Conservation (phyloP, 148 eudicot genomes). For the Rhododendron mucronatum region DNA sequence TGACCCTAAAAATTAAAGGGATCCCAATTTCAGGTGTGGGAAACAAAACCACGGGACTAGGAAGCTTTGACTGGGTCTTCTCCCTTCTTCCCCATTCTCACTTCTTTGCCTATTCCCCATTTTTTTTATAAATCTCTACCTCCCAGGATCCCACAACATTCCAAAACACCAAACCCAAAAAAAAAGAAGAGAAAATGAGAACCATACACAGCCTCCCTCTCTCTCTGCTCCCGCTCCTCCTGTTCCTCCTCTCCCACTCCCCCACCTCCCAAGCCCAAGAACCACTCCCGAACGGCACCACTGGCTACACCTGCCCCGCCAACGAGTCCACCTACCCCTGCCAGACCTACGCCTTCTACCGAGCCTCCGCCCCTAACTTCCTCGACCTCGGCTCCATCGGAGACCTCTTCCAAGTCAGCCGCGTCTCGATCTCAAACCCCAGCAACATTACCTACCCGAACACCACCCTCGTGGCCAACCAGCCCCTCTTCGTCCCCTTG, state of each 20-base stretch:
- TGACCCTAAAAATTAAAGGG: too few relatives aligned
- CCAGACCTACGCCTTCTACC: constrained; percentile 59
- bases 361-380: constrained; percentile 34
- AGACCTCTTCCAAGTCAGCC: constrained; percentile 72
- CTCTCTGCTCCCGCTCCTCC: constrained; percentile 15
- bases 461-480: constrained; percentile 34
- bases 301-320: constrained; percentile 57
- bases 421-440: constrained; percentile 57
- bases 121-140: neutral
- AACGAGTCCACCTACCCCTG: constrained; percentile 49
- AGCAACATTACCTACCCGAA: constrained; percentile 58
- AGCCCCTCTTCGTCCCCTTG: constrained; percentile 67
- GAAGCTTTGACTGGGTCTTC: too few relatives aligned
- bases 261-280: constrained; percentile 26
- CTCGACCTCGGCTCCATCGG: constrained; percentile 60
- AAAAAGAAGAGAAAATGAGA: constrained; percentile 13
- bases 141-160: neutral
- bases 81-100: neutral
- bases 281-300: constrained; percentile 47
- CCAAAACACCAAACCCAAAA: neutral
- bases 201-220: constrained; percentile 5
- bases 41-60: too few relatives aligned
- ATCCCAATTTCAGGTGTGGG: too few relatives aligned
- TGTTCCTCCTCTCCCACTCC: constrained; percentile 9
- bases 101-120: neutral